These are phyloP conservation scores for Gaeumannomyces tritici DNA, from an alignment of 2,329 filamentous ascomycete species.

Conservation along the genomic window DNA sequence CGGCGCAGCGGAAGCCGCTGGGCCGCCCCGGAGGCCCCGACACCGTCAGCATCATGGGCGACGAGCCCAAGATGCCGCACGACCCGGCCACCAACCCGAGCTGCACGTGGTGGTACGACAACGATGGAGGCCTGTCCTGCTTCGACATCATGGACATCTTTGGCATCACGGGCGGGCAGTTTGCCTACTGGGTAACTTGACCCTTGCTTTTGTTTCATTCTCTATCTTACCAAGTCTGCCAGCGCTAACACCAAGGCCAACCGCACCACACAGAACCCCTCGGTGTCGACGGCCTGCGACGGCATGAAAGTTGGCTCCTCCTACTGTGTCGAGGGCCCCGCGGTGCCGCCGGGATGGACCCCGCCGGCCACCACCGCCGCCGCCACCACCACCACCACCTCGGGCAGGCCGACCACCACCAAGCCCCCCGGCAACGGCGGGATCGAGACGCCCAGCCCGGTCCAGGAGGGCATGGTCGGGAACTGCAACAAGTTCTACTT, in stretches of 20 bases:
- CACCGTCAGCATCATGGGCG: no score
- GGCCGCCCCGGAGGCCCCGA: no score
- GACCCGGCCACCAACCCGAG: background rate
- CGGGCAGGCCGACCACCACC: background rate
- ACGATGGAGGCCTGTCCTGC: background rate
- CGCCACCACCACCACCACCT: background rate
- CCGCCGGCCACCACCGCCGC: no score
- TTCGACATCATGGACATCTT: background rate
- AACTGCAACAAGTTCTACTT: slow-evolving; percentile 9
- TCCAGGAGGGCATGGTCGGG: background rate
- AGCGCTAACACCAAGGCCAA: no score
- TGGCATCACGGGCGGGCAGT: background rate
- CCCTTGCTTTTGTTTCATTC: background rate
- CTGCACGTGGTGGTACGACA: background rate
- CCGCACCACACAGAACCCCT: background rate
- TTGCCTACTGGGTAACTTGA: background rate
- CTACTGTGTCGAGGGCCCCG: background rate
- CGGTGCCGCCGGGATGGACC: no score
- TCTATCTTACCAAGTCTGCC: background rate
- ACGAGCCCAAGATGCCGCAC: background rate
- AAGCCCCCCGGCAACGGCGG: background rate
- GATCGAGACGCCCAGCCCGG: background rate
- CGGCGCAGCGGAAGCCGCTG: no score
- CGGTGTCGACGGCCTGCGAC: background rate
- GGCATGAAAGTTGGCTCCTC: background rate